Percentiles rank a stretch among this genome's conserved stretches.
Evolutionary conservation across 768 basidiomycete genomes (phyloP).

Genomic region (Tephrocybe sp.): DNA sequence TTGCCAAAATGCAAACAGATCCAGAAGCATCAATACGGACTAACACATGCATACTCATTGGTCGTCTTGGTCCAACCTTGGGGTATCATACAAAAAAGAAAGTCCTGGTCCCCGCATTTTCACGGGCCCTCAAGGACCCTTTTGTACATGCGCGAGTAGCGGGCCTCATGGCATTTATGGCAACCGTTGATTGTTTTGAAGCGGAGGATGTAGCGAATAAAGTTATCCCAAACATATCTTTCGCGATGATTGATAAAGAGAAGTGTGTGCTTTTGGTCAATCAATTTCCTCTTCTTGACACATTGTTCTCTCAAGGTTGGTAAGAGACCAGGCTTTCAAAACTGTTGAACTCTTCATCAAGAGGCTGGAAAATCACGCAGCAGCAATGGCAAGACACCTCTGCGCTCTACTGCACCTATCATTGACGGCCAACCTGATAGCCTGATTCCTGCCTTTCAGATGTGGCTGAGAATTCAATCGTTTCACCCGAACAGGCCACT

Average conservation of each 20-base stretch:
- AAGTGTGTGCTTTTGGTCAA: conserved; percentile 52
- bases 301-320: conserved; percentile 53
- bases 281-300: neutral
- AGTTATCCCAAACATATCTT: conserved; percentile 85
- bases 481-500: conserved; percentile 41
- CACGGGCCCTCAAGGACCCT: conserved; percentile 82
- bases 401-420: neutral
- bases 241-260: conserved; percentile 85
- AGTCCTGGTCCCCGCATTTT: conserved; percentile 95
- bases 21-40: conserved; percentile 94
- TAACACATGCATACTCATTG: conserved; percentile 95
- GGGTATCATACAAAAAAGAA: conserved; percentile 91
- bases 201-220: conserved; percentile 85
- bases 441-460: conserved; percentile 39
- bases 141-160: conserved; percentile 95
- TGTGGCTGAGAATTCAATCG: conserved; percentile 25
- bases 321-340: conserved; percentile 96
- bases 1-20: conserved; percentile 93
- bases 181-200: conserved; percentile 88
- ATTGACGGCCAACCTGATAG: conserved; percentile 18
- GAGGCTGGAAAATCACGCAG: conserved; percentile 75
- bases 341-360: conserved; percentile 87
- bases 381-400: conserved; percentile 62
- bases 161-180: conserved; percentile 94
- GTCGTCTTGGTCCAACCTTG: conserved; percentile 82